Evolutionary conservation across 495 filamentous ascomycete species (phyloP).

Genomic region (Acidomyces sp.): DNA sequence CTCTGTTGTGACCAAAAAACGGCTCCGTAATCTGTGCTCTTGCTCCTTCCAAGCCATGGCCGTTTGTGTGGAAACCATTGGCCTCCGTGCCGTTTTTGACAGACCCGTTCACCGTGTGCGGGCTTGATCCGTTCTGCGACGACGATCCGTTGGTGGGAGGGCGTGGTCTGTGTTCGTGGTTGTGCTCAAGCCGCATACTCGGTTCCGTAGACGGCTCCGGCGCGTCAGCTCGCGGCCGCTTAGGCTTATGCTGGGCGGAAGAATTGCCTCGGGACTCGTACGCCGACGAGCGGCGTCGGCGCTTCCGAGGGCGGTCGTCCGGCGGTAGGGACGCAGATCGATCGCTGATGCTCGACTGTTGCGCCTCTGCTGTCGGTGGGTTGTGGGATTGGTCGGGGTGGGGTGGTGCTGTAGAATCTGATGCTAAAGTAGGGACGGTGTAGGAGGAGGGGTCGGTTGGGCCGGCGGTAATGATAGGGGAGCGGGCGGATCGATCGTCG

Average conservation of each 20-base stretch:
- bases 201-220: slow-evolving; percentile 20
- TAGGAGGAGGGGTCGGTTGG: slow-evolving; percentile 33
- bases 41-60: slow-evolving; percentile 13
- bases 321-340: slow-evolving; percentile 9
- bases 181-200: slow-evolving; percentile 48
- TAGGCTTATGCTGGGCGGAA: slow-evolving; percentile 34
- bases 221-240: slow-evolving; percentile 44
- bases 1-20: slow-evolving; percentile 75
- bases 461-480: slow-evolving; percentile 49
- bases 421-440: slow-evolving; percentile 28
- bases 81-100: slow-evolving; percentile 24
- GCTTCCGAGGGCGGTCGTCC: slow-evolving; percentile 20
- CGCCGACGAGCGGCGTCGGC: slow-evolving; percentile 23
- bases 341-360: not conserved
- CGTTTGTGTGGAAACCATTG: slow-evolving; percentile 34
- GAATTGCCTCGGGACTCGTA: slow-evolving; percentile 26
- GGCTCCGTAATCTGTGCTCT: slow-evolving; percentile 21
- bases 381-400: slow-evolving; percentile 10
- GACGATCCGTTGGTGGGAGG: slow-evolving; percentile 31
- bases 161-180: slow-evolving; percentile 37
- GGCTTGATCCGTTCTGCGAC: slow-evolving; percentile 26
- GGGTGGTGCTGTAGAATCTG: slow-evolving; percentile 25
- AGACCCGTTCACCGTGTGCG: slow-evolving; percentile 40
- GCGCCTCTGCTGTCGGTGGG: slow-evolving; percentile 16
- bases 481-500: slow-evolving; percentile 32